Base-by-base conservation (phyloP, 371 early-diverging fungal species). In the Phascolomyces articulosus region DNA sequence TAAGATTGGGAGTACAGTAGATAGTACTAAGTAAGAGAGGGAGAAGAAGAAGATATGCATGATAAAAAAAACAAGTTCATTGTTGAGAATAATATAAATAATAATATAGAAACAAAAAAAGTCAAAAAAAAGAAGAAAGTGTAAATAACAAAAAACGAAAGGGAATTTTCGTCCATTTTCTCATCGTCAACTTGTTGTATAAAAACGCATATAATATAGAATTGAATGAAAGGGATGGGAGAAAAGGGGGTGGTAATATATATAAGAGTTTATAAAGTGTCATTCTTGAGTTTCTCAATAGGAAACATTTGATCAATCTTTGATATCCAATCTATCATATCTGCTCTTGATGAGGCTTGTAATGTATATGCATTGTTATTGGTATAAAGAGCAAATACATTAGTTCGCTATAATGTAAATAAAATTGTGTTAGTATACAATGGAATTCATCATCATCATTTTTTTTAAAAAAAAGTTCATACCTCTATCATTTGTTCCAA, bases 331-430 rank as follows among this genome's bases (percentile, higher is more conserved):
- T 82, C 80, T 55, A 87, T 77, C 88, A 94, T 87, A 20, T 93
- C 93, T 15, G 79, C 79, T 29, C 86, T 78, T 2, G 83, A 82
- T 1, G 84, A 73, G 20, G 94, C 92, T 67, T 90, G 91, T 29
- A 95, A 69, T 66, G 94, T 75, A 60, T 92, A 89, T 55, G 92
- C 86, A 66, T 90, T 91, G 58, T 90, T 90, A 59, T 78, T 85
- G 55, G 93, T 91, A 75, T 93, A 93, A 55, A 96, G 77, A 11
- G 92, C 88, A 82, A 96, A 90, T 8, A 94, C 91, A 65, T 85
- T 77, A 20, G 82, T 67, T 11, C 91, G 83, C 80, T 90, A 61
- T 24, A 66, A 66, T 34, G 62, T 34, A 44, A 51, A 16, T 47
- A 64, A 54, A 51, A 26, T 34, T 34, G n/a, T n/a, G n/a, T n/a